phyloP scores from a whole-genome alignment of 768 basidiomycete species.

The Russula virescens region DNA sequence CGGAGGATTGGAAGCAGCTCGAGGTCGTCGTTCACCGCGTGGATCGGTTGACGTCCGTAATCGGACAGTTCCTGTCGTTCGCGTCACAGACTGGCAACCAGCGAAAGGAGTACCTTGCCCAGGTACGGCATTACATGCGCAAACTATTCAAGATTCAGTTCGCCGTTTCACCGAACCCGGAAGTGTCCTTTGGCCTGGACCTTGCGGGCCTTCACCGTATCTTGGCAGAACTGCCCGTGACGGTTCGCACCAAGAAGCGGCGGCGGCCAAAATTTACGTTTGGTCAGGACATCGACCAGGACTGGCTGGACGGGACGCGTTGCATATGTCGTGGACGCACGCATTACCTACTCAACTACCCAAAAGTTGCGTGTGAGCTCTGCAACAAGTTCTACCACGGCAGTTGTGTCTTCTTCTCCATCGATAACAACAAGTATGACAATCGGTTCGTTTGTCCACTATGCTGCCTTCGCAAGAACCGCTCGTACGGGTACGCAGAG shows the following conservation, averaged over 20 bases:
- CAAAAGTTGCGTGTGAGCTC: conserved; percentile 57
- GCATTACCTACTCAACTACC: conserved; percentile 51
- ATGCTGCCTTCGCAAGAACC: conserved; percentile 71
- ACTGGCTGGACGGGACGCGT: conserved; percentile 70
- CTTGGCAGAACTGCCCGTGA: conserved; percentile 58
- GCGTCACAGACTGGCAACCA: conserved; percentile 66
- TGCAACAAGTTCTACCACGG: conserved; percentile 67
- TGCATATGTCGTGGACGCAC: conserved; percentile 77
- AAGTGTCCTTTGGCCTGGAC: conserved; percentile 77
- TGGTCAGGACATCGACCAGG: conserved; percentile 67
- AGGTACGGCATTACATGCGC: conserved; percentile 87
- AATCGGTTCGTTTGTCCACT: conserved; percentile 64
- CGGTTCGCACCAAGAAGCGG: conserved; percentile 50
- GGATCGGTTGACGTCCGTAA: conserved; percentile 65
- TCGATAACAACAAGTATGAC: conserved; percentile 35
- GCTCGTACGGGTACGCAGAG: conserved; percentile 66
- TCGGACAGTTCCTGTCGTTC: conserved; percentile 75
- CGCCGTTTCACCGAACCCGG: conserved; percentile 75
- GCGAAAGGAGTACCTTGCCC: conserved; percentile 68
- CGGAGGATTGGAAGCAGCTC: conserved; percentile 72
- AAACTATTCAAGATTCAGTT: conserved; percentile 88
- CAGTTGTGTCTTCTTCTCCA: conserved; percentile 68
- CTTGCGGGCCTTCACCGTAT: conserved; percentile 78
- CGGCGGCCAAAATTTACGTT: conserved; percentile 60
- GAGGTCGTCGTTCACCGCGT: conserved; percentile 76